Percentiles rank a stretch among this genome's conserved stretches.
Evolutionary conservation across 202 grass and related monocot species (phyloP).

Genomic region (Zizania palustris): DNA sequence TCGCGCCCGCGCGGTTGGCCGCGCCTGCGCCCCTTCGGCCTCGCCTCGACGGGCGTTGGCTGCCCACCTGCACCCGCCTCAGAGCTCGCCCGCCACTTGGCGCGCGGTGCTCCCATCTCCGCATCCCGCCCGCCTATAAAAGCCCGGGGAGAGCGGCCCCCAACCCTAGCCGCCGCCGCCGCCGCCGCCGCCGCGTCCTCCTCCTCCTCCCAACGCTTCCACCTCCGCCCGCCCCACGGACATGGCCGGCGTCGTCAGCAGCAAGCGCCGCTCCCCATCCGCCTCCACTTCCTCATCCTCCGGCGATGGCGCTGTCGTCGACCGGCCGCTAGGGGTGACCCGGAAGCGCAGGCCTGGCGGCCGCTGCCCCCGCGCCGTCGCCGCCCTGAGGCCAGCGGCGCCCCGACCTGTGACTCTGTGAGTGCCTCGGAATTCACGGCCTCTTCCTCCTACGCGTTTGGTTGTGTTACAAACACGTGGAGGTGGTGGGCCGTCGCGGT

Average conservation of each 20-base stretch:
- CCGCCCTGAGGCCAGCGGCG: conserved; percentile 34
- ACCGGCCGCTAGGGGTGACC: conserved; percentile 26
- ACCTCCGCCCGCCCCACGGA: conserved; percentile 4
- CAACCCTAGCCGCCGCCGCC: conserved; percentile 61
- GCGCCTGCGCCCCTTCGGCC: conserved; percentile 37
- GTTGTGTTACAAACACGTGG: neutral
- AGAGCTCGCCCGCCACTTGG: conserved; percentile 58
- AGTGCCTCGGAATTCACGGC: conserved; percentile 64
- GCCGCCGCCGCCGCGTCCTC: conserved; percentile 21
- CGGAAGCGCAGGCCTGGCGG: conserved; percentile 51
- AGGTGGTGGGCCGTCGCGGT: conserved; percentile 45
- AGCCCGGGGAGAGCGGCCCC: conserved; percentile 26
- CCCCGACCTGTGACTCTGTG: conserved; percentile 46
- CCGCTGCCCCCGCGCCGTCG: conserved; percentile 32
- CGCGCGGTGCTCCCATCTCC: conserved; percentile 45
- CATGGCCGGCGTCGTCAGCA: conserved; percentile 49
- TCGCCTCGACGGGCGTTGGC: conserved; percentile 35
- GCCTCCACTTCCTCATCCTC: conserved; percentile 40
- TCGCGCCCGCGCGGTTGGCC: conserved; percentile 57
- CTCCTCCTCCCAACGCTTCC: neutral
- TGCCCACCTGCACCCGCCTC: conserved; percentile 43
- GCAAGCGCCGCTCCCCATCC: conserved; percentile 46
- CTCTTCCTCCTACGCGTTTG: neutral
- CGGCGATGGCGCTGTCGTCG: conserved; percentile 2
- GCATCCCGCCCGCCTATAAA: conserved; percentile 58